Percentiles rank a stretch among this genome's conserved stretches.
Evolutionary conservation across 768 basidiomycete genomes (phyloP).

Genomic region (Phlebiopsis gigantea): DNA sequence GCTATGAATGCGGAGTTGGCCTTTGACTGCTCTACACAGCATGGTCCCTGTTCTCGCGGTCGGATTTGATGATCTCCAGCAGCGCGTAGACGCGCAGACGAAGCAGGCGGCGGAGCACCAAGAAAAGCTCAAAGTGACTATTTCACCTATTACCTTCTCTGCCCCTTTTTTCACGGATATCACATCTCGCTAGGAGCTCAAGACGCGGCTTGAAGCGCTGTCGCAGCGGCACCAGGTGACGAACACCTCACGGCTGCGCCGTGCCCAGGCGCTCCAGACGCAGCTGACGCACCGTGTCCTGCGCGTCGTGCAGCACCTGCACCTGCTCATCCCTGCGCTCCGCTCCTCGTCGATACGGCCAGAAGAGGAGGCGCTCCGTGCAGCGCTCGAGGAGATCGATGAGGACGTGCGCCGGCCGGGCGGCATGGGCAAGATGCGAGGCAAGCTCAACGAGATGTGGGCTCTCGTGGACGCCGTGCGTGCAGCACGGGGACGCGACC

Average conservation of each 20-base stretch:
- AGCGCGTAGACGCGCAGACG: constrained; percentile 72
- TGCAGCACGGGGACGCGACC: constrained; percentile 47
- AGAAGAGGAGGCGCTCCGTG: constrained; percentile 75
- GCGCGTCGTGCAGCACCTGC: constrained; percentile 66
- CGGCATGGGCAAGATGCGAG: constrained; percentile 53
- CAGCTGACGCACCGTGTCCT: constrained; percentile 70
- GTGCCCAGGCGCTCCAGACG: constrained; percentile 56
- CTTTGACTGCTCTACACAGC: constrained; percentile 31
- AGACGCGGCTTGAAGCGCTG: constrained; percentile 55
- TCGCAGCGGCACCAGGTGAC: constrained; percentile 58
- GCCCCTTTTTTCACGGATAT: neutral
- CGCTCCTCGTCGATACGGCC: constrained; percentile 70
- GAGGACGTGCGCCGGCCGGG: constrained; percentile 58
- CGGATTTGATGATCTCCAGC: constrained; percentile 78
- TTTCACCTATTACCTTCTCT: neutral
- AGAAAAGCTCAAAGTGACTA: constrained; percentile 51
- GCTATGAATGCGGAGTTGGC: neutral
- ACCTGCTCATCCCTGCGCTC: constrained; percentile 72
- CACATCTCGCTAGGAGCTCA: constrained; percentile 47
- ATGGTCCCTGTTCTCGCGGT: constrained; percentile 75
- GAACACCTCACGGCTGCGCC: constrained; percentile 62
- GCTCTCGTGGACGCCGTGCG: constrained; percentile 72
- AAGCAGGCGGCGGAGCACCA: constrained; percentile 61
- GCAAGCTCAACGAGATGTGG: constrained; percentile 82
- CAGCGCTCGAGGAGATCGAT: constrained; percentile 66